Evolutionary conservation across 1,139 yeast genomes (phyloP), one percentile per base, ranked within the genome.

Genomic region (Taphrina flavorubra): DNA sequence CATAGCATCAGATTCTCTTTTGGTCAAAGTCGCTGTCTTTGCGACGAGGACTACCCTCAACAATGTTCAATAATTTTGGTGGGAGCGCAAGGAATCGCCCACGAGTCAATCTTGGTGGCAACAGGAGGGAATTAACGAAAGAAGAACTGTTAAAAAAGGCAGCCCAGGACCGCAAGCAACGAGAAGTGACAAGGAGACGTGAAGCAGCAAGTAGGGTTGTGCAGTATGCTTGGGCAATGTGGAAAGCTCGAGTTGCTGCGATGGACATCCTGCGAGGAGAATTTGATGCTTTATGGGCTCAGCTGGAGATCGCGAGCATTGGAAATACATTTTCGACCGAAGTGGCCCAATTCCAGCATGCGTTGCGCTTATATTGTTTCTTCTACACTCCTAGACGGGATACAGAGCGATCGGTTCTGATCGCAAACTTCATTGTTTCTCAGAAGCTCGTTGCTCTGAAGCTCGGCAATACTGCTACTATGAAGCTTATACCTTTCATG

Each of bases 21-120:
- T 25, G 31, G 31, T 25, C 31, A 25, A 25, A 25, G 31, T 25
- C 31, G 31, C 31, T 25, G 31, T 25, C 31, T 25, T 25, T 25
- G 31, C 31, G 31, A 25, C 31, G 31, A 25, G 31, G 31, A 25
- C 31, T 25, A 25, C 31, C 31, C 31, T 25, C 31, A 8, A 44
- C 47, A n/a, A 58, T 58, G 62, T 10, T 58, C 42, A 42, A 58
- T 39, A 58, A 25, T 51, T n/a, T 60, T 73, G 55, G 71, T 57
- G 61, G 70, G 42, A 55, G 36, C 34, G 63, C 65, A 6, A 31
- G 68, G n/a, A 47, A 49, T 14, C 47, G 62, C 39, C 68, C 69
- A 18, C 60, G 67, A 6, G 66, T 69, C 44, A 65, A 65, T 47
- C 57, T 69, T 10, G 70, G 70, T 14, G 69, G 70, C 42, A 34